A percentile compares a stretch with the other conserved stretches of the same genome.
Conservation (phyloP, 129 eudicot species). For the Arctium lappa region DNA sequence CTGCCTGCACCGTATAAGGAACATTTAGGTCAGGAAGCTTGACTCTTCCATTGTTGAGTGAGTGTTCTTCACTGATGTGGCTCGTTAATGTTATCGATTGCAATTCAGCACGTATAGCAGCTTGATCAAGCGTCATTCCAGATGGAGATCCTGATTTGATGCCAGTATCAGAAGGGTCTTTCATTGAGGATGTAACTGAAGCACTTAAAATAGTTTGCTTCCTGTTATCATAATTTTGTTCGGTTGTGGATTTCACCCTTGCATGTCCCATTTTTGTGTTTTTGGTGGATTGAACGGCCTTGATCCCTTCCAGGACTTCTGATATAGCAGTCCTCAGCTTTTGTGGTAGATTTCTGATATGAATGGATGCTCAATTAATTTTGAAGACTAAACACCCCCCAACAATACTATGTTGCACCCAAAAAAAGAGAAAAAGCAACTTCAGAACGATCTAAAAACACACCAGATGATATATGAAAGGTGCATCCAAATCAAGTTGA, state of each 20-base stretch:
- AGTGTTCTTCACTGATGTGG: conserved; percentile 6
- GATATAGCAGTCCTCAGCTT: conserved; percentile 7
- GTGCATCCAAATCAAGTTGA: no score
- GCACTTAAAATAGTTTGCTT: not conserved
- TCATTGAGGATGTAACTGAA: not conserved
- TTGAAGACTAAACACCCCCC: no score
- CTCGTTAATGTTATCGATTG: not conserved
- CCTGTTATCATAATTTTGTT: not conserved
- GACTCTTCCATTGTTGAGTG: conserved; percentile 7
- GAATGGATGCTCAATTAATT: not conserved
- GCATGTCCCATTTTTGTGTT: conserved; percentile 13
- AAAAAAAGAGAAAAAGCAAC: no score
- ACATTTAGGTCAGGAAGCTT: conserved; percentile 29
- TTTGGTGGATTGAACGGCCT: conserved; percentile 10
- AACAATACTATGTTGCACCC: no score
- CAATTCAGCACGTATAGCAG: not conserved
- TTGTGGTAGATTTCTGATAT: not conserved
- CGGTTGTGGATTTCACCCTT: conserved; percentile 9
- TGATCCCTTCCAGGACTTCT: conserved; percentile 7
- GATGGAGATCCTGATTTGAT: not conserved
- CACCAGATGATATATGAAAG: no score
- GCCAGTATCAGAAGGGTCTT: not conserved
- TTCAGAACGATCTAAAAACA: no score
- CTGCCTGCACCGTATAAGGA: conserved; percentile 17
- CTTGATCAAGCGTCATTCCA: not conserved